Conservation (phyloP, 2,329 filamentous ascomycete species). For the Ilyonectria destructans region DNA sequence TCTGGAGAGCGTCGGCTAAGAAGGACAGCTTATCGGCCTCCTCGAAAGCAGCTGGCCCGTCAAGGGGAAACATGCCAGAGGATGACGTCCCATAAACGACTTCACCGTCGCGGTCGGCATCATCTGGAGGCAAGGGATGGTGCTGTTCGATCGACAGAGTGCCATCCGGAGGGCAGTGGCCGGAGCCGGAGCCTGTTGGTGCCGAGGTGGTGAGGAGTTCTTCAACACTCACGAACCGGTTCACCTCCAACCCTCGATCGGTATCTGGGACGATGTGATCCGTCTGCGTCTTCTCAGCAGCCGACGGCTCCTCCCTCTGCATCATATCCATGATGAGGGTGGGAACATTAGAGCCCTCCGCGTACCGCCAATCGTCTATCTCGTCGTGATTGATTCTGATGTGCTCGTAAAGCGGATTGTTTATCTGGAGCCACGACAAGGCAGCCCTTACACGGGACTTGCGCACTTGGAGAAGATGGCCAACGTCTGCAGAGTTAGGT, state of each 20-base stretch:
- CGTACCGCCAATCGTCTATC: slow-evolving; percentile 14
- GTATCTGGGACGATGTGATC: slow-evolving; percentile 17
- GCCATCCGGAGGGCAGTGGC: no score
- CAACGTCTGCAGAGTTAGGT: neutral
- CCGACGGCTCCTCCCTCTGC: slow-evolving; percentile 10
- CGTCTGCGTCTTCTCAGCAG: slow-evolving; percentile 9
- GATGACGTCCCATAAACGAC: no score
- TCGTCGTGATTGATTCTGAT: slow-evolving; percentile 9
- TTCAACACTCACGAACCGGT: slow-evolving; percentile 1
- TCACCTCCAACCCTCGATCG: slow-evolving; percentile 21
- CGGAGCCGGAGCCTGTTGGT: neutral
- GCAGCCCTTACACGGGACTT: slow-evolving; percentile 4
- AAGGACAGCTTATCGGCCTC: no score
- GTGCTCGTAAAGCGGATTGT: slow-evolving; percentile 14
- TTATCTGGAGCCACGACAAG: slow-evolving; percentile 3
- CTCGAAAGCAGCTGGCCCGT: no score
- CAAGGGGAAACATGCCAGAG: no score
- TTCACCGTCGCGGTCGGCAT: neutral
- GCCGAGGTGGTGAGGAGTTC: neutral
- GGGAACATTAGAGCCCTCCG: slow-evolving; percentile 7
- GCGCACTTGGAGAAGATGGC: slow-evolving; percentile 10
- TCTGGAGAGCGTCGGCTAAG: neutral
- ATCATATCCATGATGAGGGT: neutral
- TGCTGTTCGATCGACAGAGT: no score
- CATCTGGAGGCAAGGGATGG: neutral